These are phyloP conservation scores for Ceratocystis lukuohia DNA, from an alignment of 2,329 filamentous ascomycete genomes.

Conservation along the genomic window DNA sequence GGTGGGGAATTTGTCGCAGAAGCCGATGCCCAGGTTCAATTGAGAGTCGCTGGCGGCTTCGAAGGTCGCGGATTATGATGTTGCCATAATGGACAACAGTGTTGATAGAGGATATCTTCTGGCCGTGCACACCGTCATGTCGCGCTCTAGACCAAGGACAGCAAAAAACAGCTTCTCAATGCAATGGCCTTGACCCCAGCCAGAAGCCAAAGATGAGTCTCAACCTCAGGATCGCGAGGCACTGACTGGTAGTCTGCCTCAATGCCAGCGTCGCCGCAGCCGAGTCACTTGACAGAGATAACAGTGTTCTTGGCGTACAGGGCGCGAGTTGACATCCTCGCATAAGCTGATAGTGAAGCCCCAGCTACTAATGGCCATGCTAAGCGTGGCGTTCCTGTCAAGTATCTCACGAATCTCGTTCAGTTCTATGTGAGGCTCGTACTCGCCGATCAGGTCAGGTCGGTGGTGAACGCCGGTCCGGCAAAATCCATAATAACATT, in stretches of 20 bases:
- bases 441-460: slow-evolving; percentile 25
- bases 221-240: slow-evolving; percentile 54
- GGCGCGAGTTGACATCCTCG: slow-evolving; percentile 37
- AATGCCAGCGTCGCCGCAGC: slow-evolving; percentile 51
- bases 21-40: slow-evolving; percentile 42
- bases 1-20: slow-evolving; percentile 44
- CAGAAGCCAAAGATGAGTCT: slow-evolving; percentile 49
- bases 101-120: slow-evolving; percentile 45
- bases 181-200: slow-evolving; percentile 41
- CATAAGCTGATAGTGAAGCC: slow-evolving; percentile 53
- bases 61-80: slow-evolving; percentile 54
- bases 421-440: slow-evolving; percentile 42
- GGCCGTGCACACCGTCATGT: slow-evolving; percentile 54
- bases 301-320: slow-evolving; percentile 52
- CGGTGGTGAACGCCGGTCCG: slow-evolving; percentile 36
- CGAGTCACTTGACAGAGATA: slow-evolving; percentile 45
- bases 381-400: slow-evolving; percentile 41
- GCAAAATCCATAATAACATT: slow-evolving; percentile 49
- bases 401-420: slow-evolving; percentile 29
- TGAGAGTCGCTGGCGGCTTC: slow-evolving; percentile 39
- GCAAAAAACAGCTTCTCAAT: slow-evolving; percentile 48
- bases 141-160: slow-evolving; percentile 48
- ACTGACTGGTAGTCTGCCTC: slow-evolving; percentile 55
- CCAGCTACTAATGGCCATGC: slow-evolving; percentile 65
- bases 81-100: slow-evolving; percentile 52